phyloP scores from a whole-genome alignment of 306 rosid genomes.

The Quercus alba region DNA sequence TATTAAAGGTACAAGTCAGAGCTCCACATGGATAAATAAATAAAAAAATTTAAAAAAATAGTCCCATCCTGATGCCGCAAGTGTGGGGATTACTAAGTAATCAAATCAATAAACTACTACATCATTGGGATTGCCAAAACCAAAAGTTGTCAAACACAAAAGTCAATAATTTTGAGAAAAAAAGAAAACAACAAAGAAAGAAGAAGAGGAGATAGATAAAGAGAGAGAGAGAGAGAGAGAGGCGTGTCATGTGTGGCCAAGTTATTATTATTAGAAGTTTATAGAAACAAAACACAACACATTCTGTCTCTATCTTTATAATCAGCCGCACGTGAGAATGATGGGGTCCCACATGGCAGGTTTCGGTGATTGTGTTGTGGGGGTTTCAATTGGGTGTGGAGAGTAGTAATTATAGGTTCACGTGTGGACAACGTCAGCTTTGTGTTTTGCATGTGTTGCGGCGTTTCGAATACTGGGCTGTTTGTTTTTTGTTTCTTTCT shows the following conservation, averaged over 20 bases:
- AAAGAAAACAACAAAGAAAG: conserved; percentile 10
- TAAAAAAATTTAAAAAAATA: conserved; percentile 4
- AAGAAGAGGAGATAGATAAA: neutral
- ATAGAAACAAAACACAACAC: conserved; percentile 31
- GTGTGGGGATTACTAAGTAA: conserved; percentile 37
- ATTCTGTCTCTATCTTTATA: conserved; percentile 24
- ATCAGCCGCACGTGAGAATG: conserved; percentile 62
- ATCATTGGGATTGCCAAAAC: conserved; percentile 45
- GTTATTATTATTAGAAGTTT: too few species aligned
- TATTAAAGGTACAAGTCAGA: neutral
- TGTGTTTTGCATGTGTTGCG: conserved; percentile 53
- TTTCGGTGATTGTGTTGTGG: neutral
- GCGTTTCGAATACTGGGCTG: conserved; percentile 60
- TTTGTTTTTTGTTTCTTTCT: conserved; percentile 2
- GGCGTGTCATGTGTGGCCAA: neutral
- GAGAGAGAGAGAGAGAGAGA: conserved; percentile 1
- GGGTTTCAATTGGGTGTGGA: neutral
- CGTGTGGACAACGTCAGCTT: conserved; percentile 66
- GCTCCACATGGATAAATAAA: neutral
- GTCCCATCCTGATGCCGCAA: conserved; percentile 43
- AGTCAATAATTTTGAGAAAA: conserved; percentile 41
- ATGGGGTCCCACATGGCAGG: conserved; percentile 30
- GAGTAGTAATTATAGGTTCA: conserved; percentile 36
- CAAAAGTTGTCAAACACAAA: conserved; percentile 30
- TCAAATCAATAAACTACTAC: neutral